Evolutionary conservation across 768 basidiomycete species (phyloP).

Genomic region (Chalciporus chontae): DNA sequence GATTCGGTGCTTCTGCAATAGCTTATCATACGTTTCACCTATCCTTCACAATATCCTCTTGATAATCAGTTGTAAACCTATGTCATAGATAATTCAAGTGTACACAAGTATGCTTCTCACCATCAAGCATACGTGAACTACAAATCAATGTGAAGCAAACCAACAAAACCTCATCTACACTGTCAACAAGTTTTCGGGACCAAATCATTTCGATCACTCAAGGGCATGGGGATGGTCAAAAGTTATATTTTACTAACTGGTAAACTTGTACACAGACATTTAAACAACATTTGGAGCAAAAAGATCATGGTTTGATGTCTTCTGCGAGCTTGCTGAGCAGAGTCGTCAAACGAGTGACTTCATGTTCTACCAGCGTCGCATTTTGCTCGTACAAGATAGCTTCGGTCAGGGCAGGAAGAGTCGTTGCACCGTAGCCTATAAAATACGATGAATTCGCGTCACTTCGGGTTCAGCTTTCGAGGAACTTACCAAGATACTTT

Average conservation of each 20-base stretch:
- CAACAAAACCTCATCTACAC: no score
- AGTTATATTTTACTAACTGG: neutral
- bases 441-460: neutral
- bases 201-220: no score
- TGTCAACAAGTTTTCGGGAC: no score
- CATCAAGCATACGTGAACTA: neutral
- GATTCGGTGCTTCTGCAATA: neutral
- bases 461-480: neutral
- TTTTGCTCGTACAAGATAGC: slow-evolving; percentile 70
- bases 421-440: slow-evolving; percentile 79
- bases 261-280: neutral
- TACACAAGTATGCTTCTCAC: neutral
- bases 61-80: slow-evolving; percentile 13
- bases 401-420: slow-evolving; percentile 77
- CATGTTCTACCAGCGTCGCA: slow-evolving; percentile 53
- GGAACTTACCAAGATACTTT: slow-evolving; percentile 66
- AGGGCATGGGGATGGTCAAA: neutral
- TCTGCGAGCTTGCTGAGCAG: slow-evolving; percentile 54
- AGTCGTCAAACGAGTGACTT: slow-evolving; percentile 51
- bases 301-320: slow-evolving; percentile 14
- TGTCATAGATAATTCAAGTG: neutral
- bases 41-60: slow-evolving; percentile 10
- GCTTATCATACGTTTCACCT: slow-evolving; percentile 11
- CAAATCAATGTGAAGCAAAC: no score
- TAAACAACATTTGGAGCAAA: neutral